A percentile compares a stretch with the other conserved stretches of the same genome.
These are phyloP conservation scores for Saccharomyces pastorianus DNA, from an alignment of 1,139 yeast genomes.

Conservation along the genomic window DNA sequence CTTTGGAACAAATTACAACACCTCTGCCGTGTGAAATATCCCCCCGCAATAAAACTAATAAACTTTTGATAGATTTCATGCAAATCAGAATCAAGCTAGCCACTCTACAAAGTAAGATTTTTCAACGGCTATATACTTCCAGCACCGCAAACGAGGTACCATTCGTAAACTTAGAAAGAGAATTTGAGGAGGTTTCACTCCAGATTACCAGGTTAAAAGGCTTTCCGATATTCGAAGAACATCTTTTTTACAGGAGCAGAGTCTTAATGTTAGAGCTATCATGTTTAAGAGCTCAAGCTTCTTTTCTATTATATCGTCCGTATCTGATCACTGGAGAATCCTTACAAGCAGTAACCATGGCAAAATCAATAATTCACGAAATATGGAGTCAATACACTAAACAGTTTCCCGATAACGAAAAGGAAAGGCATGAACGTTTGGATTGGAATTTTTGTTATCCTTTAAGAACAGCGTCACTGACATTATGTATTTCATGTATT, in stretches of 20 bases:
- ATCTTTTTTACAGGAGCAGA: constrained; percentile 3
- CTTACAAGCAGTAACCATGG: constrained; percentile 5
- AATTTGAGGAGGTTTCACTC: not conserved
- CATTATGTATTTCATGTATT: constrained; percentile 4
- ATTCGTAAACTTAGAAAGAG: constrained; percentile 1
- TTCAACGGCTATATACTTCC: not conserved
- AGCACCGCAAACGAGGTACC: not conserved
- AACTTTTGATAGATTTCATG: not conserved
- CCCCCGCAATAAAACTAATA: not conserved
- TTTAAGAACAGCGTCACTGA: constrained; percentile 5
- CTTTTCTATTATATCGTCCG: constrained; percentile 5
- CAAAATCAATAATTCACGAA: constrained; percentile 4
- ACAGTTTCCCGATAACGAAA: constrained; percentile 2
- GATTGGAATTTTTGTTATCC: constrained; percentile 9
- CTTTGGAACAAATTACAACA: not conserved
- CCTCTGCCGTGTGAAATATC: not conserved
- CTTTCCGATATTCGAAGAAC: constrained; percentile 2
- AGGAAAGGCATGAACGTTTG: constrained; percentile 2
- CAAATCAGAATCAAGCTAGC: not conserved
- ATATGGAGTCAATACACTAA: constrained; percentile 7
- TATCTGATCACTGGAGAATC: constrained; percentile 1
- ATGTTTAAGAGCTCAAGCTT: constrained; percentile 4
- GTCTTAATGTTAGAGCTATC: constrained; percentile 6
- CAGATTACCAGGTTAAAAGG: constrained; percentile 1
- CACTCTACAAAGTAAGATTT: not conserved